These are phyloP conservation scores for Geotrichum citri-aurantii DNA, from an alignment of 1,139 yeast species.

Conservation along the genomic window DNA sequence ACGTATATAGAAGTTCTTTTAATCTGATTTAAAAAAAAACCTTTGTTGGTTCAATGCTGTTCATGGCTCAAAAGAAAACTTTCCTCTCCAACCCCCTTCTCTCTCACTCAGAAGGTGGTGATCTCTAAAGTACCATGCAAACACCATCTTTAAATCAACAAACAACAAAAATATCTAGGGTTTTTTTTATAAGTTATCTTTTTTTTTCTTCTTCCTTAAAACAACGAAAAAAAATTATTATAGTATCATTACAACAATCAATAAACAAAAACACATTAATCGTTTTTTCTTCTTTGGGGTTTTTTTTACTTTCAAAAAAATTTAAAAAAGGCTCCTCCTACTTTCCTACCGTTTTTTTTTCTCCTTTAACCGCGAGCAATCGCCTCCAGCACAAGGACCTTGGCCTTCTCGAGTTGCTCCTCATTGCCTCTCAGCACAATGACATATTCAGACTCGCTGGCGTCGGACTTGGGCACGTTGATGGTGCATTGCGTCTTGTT, in stretches of 20 bases:
- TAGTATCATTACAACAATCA: neutral
- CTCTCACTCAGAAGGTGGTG: no score
- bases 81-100: no score
- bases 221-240: neutral
- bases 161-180: neutral
- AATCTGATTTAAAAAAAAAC: no score
- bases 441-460: conserved; percentile 38
- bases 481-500: conserved; percentile 53
- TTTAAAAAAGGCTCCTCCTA: no score
- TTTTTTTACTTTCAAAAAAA: no score
- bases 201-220: neutral
- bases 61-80: no score
- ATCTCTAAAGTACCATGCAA: no score
- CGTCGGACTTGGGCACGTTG: conserved; percentile 57
- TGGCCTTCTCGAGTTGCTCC: conserved; percentile 46
- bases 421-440: conserved; percentile 34
- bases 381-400: conserved; percentile 34
- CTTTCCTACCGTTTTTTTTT: no score
- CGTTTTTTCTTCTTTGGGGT: no score
- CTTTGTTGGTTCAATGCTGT: no score
- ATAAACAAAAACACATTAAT: neutral
- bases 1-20: no score
- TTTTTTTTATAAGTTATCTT: neutral
- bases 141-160: no score
- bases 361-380: conserved; percentile 10